These are phyloP conservation scores for Fomitopsis betulina DNA, from an alignment of 1,284 basidiomycete species.

Conservation along the genomic window DNA sequence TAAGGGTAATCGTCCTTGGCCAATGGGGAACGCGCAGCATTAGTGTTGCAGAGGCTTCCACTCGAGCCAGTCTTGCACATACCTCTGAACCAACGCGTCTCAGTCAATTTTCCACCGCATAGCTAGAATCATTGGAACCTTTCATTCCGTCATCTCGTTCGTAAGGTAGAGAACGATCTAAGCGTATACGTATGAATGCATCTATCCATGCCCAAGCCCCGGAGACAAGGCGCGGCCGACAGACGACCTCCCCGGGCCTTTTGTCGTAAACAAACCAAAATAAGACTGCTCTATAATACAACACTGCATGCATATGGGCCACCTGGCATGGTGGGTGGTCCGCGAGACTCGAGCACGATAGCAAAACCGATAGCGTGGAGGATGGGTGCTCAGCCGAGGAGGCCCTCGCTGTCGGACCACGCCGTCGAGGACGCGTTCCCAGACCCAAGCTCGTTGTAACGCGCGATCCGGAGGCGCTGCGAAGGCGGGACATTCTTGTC, in stretches of 20 bases:
- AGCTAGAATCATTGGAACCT: neutral
- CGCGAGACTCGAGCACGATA: neutral
- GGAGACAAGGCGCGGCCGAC: neutral
- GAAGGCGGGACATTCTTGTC: constrained; percentile 65
- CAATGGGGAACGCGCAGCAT: no score
- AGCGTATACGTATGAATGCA: neutral
- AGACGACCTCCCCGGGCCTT: neutral
- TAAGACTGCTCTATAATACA: neutral
- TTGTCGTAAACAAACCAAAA: neutral
- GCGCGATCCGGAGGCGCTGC: constrained; percentile 65
- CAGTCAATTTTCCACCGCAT: neutral
- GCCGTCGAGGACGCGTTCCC: constrained; percentile 37
- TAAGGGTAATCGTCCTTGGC: no score
- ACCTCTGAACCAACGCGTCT: neutral
- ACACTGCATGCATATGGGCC: neutral
- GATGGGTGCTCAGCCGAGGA: constrained; percentile 26
- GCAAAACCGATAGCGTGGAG: neutral
- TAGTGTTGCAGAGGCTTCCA: no score
- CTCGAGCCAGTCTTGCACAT: no score
- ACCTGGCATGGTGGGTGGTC: neutral
- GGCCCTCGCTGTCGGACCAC: constrained; percentile 34
- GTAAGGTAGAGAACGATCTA: neutral
- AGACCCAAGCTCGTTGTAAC: constrained; percentile 58
- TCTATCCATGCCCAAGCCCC: neutral
- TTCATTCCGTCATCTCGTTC: constrained; percentile 2